Base-by-base conservation (phyloP, 2,329 filamentous ascomycete species). In the Botrytis porri region DNA sequence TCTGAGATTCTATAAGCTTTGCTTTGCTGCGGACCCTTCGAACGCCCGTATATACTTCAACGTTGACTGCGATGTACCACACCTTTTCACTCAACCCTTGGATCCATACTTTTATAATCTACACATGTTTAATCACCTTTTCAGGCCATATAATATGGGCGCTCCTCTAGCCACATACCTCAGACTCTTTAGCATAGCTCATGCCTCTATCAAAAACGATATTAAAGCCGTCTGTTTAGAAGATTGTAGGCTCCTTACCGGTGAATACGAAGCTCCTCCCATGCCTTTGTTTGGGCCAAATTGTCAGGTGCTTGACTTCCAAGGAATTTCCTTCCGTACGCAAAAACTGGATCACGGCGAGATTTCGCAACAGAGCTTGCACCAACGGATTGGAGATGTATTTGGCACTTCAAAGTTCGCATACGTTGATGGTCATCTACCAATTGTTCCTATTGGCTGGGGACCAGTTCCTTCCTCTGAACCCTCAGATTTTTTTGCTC, bases 71-170 rank as follows among this genome's bases (percentile, higher is more conserved):
- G 65, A 67, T 67, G 35, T 37, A 7, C n/a, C 39, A 32, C 18
- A 43, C 9, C n/a, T 51, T n/a, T 8, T 16, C 22, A 9, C 9
- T n/a, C 12, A 43, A 1, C 12, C 14, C 8, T 29, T 18, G n/a
- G 14, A 18, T 29, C 16, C 51, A 29, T 8, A 4, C n/a, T 29
- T 57, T 57, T 9, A 4, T 29, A 3, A 16, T 18, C 0, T 1
- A 29, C 14, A 18, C 51, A 3, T 4, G 1, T 8, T 9, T 0
- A 0, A 4, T 8, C 5, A 3, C 51, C 51, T 16, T 14, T 35
- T n/a, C 7, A n/a, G 6, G 35, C 7, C 25, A n/a, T 7, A 2
- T 2, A 4, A 12, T n/a, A 41, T 39, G 22, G 25, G 7, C 3
- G 7, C 2, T n/a, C n/a, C 12, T 25, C 4, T 10, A n/a, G 25